Conservation (phyloP, 495 filamentous ascomycete species). For the Chaetomium cochliodes region DNA sequence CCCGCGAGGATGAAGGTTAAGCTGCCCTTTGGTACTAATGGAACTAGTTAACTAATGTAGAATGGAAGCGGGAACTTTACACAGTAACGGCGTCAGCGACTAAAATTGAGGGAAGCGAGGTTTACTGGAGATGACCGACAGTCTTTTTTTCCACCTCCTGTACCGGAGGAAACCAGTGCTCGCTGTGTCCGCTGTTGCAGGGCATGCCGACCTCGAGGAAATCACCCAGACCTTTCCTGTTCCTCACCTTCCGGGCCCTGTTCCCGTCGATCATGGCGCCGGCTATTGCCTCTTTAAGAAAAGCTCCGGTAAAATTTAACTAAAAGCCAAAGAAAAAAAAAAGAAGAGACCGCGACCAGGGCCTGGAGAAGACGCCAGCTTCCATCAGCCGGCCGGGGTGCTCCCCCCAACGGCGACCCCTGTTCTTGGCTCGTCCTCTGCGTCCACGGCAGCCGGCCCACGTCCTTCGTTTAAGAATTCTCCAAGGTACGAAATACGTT, state of each 20-base stretch:
- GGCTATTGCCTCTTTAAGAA: slow-evolving; percentile 30
- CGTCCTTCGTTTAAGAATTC: neutral
- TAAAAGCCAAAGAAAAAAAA: neutral
- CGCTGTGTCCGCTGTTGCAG: neutral
- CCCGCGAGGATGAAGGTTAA: neutral
- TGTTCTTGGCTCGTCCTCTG: slow-evolving; percentile 11
- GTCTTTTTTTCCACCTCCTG: neutral
- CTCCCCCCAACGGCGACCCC: slow-evolving; percentile 20
- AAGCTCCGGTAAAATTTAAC: slow-evolving; percentile 29
- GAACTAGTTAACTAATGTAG: neutral
- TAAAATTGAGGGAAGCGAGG: slow-evolving; percentile 5
- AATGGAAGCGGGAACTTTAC: neutral
- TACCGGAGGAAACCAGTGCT: neutral
- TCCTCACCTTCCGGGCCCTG: slow-evolving; percentile 7
- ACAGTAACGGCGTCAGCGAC: neutral
- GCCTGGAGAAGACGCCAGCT: slow-evolving; percentile 7
- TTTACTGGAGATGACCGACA: neutral
- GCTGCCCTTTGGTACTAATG: neutral
- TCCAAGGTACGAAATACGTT: neutral
- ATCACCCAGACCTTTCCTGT: neutral
- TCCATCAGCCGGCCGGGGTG: slow-evolving; percentile 18
- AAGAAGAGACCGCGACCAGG: neutral
- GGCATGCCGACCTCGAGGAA: too few species aligned
- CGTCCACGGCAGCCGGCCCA: neutral
- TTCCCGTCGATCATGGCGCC: slow-evolving; percentile 22